Evolutionary conservation across 768 basidiomycete species (phyloP).

Genomic region (Hygrophorus russula): DNA sequence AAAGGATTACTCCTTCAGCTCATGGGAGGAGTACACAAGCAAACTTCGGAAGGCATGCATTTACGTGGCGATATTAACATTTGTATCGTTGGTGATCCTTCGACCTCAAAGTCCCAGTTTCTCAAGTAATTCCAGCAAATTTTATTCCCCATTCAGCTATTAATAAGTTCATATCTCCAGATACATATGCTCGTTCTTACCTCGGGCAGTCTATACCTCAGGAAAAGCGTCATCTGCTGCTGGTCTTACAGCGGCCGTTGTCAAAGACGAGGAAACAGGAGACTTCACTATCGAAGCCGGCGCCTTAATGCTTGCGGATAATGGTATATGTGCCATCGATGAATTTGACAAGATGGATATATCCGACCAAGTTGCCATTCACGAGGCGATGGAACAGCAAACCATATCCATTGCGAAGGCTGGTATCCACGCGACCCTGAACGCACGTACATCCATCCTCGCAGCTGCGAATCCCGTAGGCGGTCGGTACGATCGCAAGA

Average conservation of each 20-base stretch:
- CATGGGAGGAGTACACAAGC: constrained; percentile 98
- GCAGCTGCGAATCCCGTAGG: constrained; percentile 98
- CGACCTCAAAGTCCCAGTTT: constrained; percentile 97
- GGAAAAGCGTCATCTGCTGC: constrained; percentile 99
- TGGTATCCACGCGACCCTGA: constrained; percentile 96
- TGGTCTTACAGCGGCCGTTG: constrained; percentile 96
- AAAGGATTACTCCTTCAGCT: constrained; percentile 92
- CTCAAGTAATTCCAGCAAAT: constrained; percentile 52
- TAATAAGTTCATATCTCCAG: constrained; percentile 26
- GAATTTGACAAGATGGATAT: constrained; percentile 99
- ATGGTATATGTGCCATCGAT: constrained; percentile 99
- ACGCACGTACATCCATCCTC: constrained; percentile 93
- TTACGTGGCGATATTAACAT: constrained; percentile 98
- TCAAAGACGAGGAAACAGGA: constrained; percentile 96
- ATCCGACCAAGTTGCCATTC: constrained; percentile 96
- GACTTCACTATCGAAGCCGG: constrained; percentile 99
- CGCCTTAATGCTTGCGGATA: constrained; percentile 97
- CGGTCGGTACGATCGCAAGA: constrained; percentile 93
- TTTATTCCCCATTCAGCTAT: background rate
- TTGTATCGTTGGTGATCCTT: constrained; percentile 95
- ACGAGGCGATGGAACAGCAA: constrained; percentile 99
- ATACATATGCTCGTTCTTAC: constrained; percentile 96
- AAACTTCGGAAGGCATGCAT: constrained; percentile 93
- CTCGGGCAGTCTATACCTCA: constrained; percentile 95
- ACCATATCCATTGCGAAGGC: constrained; percentile 99